These are phyloP conservation scores for Botrytis sinoallii DNA, from an alignment of 2,329 filamentous ascomycete genomes.

Conservation along the genomic window DNA sequence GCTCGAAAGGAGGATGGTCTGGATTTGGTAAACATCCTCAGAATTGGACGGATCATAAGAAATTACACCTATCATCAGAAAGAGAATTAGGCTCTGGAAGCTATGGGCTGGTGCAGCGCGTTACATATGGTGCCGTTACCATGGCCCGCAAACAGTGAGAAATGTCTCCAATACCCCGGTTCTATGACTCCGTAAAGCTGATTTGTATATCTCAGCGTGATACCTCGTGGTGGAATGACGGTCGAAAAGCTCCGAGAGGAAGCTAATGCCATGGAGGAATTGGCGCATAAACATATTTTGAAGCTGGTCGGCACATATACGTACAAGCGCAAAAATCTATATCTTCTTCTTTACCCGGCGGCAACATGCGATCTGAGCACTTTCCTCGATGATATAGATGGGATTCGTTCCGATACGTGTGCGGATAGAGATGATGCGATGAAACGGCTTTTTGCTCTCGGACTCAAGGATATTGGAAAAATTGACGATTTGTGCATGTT, in stretches of 20 bases:
- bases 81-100: constrained; percentile 43
- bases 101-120: constrained; percentile 46
- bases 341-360: constrained; percentile 48
- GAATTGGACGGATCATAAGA: constrained; percentile 25
- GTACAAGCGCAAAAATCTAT: constrained; percentile 42
- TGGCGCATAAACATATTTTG: constrained; percentile 49
- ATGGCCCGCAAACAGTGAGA: constrained; percentile 45
- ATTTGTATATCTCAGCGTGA: constrained; percentile 33
- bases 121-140: constrained; percentile 41
- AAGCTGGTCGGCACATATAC: constrained; percentile 49
- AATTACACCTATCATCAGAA: constrained; percentile 29
- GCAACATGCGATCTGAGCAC: constrained; percentile 46
- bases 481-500: constrained; percentile 22
- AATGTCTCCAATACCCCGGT: not conserved
- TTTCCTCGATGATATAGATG: constrained; percentile 46
- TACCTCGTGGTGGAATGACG: constrained; percentile 31
- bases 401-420: constrained; percentile 41
- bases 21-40: constrained; percentile 30
- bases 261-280: constrained; percentile 47
- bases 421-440: constrained; percentile 41
- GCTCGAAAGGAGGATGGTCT: constrained; percentile 29
- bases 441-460: constrained; percentile 41
- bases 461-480: constrained; percentile 39
- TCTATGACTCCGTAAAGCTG: not conserved
- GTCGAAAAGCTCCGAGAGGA: constrained; percentile 46